Base-by-base conservation (phyloP, 345 rosid species). In the Syzygium aromaticum region DNA sequence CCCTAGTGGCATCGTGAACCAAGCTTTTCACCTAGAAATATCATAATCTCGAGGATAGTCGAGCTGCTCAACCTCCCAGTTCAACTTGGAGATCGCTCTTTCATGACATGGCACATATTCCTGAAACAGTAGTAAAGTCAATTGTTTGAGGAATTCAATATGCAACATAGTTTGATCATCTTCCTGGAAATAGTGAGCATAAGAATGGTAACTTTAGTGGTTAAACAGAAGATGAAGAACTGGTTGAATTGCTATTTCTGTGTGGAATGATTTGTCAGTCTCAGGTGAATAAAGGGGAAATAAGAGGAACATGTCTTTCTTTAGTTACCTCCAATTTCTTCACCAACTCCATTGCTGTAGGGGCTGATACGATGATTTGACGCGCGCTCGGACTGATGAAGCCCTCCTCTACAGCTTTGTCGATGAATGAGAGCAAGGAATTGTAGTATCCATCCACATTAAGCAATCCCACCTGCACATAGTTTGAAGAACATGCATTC, bases 371-470 rank as follows among this genome's bases (percentile, higher is more conserved):
- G 84, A 98, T 95, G 90, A 98, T 98, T 89, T 95, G 93, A 85
- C 99, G 95, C 19, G 99, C 99, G 90, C 91, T 94, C 3, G 99
- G 91, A 87, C 93, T 94, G 77, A 96, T 89, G 89, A 98, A 98
- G 77, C 99, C 99, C 86, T 98, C 99, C 92, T 98, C 99, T 52
- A 98, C 99, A 11, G 99, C 99, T 93, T 95, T 98, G 88, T 98
- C 99, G 56, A 98, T 94, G 87, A 98, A 98, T 21, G 98, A 98
- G 82, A 98, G 97, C 90, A 98, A 90, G 54, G 99, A 96, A 89
- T 98, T 98, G 92, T 98, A 98, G 96, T 95, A 98, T 87, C 99
- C 99, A 92, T 98, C 99, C 87, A 98, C 99, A 89, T 98, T 98
- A 85, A 98, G 91, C 98, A 98, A 90, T 86, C 99, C 99, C 90